Conservation (phyloP, 257 asterid species). For the Lavandula angustifolia region DNA sequence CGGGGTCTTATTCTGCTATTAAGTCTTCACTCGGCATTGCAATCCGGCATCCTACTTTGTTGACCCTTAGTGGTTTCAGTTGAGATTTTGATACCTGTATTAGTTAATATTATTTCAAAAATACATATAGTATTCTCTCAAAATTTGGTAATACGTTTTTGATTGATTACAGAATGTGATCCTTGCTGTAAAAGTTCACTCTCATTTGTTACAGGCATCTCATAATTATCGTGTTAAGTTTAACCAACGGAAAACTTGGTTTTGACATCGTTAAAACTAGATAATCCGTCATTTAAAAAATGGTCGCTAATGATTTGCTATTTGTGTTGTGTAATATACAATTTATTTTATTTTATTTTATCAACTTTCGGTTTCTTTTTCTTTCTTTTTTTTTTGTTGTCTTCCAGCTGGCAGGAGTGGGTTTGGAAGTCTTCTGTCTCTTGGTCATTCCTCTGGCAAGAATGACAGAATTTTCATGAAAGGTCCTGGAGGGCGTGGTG, state of each 20-base stretch:
- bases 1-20: background rate
- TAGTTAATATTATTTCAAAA: background rate
- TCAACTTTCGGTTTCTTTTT: constrained; percentile 10
- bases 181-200: background rate
- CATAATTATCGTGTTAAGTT: no score
- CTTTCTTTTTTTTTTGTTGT: background rate
- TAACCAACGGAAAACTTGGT: no score
- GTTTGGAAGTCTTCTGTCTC: constrained; percentile 91
- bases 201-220: background rate
- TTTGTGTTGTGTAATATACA: no score
- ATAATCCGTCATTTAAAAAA: no score
- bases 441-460: constrained; percentile 86
- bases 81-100: background rate
- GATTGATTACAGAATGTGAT: background rate
- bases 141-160: constrained; percentile 3
- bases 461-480: constrained; percentile 90
- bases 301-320: no score
- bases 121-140: background rate
- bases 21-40: background rate
- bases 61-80: background rate
- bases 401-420: constrained; percentile 86
- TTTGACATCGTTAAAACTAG: background rate
- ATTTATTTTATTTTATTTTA: background rate
- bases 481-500: constrained; percentile 99
- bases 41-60: background rate